phyloP scores from a whole-genome alignment of 169 alveolate species.

The Prorocentrum cordatum region DNA sequence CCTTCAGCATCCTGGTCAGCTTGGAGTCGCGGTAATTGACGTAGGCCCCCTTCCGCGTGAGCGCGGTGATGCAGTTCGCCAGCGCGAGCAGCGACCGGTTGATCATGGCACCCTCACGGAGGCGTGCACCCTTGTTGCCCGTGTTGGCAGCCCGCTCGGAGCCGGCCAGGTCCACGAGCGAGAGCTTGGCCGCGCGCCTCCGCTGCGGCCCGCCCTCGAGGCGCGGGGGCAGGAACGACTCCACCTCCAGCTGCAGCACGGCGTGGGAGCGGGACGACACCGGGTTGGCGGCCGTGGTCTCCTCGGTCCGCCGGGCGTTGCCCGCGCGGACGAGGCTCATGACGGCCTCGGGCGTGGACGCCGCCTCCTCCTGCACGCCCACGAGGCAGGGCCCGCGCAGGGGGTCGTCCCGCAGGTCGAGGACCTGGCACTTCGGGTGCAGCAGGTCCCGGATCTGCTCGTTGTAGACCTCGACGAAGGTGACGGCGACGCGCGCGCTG shows the following conservation, averaged over 20 bases:
- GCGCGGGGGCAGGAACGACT: background rate
- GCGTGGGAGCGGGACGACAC: constrained; percentile 94
- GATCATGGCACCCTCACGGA: constrained; percentile 92
- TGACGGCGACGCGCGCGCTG: constrained; percentile 77
- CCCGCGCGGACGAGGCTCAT: constrained; percentile 86
- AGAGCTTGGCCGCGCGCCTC: constrained; percentile 78
- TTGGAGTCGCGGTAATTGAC: constrained; percentile 94
- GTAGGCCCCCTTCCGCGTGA: constrained; percentile 72
- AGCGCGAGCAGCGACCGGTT: constrained; percentile 92
- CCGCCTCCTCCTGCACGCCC: constrained; percentile 75
- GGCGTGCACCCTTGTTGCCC: constrained; percentile 74
- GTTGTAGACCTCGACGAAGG: constrained; percentile 92
- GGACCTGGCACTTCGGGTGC: constrained; percentile 75
- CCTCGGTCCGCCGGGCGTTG: constrained; percentile 88
- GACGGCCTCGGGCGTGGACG: constrained; percentile 77
- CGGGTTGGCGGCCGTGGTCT: constrained; percentile 89
- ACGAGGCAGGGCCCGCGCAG: constrained; percentile 77
- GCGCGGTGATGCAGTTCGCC: constrained; percentile 93
- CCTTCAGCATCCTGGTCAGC: constrained; percentile 90
- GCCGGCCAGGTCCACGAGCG: constrained; percentile 92
- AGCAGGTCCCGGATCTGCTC: constrained; percentile 92
- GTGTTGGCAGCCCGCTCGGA: background rate
- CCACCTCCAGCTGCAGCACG: constrained; percentile 79
- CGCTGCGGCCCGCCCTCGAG: background rate
- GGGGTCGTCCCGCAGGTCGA: constrained; percentile 79